Percentiles rank a stretch among this genome's conserved stretches.
These are phyloP conservation scores for Corynascus novoguineensis DNA, from an alignment of 495 filamentous ascomycete genomes.

Conservation along the genomic window DNA sequence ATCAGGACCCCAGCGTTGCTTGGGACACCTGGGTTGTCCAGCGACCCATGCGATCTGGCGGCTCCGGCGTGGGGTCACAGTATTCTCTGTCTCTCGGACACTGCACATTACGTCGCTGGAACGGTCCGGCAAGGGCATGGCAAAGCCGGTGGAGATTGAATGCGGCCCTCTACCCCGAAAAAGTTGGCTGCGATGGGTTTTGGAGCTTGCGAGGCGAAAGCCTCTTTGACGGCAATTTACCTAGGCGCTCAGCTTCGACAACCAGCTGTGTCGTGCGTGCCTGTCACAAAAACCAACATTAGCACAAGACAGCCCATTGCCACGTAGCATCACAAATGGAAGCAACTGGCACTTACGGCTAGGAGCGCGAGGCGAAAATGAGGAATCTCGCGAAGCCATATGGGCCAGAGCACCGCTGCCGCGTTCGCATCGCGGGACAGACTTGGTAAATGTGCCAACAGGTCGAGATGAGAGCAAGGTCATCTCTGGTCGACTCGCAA, in stretches of 20 bases:
- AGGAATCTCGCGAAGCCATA: neutral
- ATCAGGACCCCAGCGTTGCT: neutral
- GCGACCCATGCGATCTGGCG: neutral
- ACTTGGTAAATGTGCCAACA: neutral
- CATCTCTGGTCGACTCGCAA: neutral
- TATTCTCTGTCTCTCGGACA: neutral
- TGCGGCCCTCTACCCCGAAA: neutral
- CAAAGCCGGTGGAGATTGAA: neutral
- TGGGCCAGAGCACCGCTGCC: slow-evolving; percentile 1
- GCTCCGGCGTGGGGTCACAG: neutral
- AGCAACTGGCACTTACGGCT: neutral
- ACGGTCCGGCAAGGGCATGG: neutral
- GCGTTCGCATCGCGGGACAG: neutral
- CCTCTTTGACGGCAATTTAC: neutral
- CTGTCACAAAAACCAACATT: too few species aligned
- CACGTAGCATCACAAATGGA: neutral
- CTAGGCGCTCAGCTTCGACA: neutral
- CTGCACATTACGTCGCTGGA: neutral
- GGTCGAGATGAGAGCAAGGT: neutral
- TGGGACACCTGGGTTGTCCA: neutral
- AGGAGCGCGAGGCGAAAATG: neutral
- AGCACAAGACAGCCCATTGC: neutral
- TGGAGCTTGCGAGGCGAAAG: neutral
- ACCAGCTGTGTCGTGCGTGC: neutral
- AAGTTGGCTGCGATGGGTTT: neutral